Evolutionary conservation across 2,329 filamentous ascomycete genomes (phyloP), one percentile per base, ranked within the genome.

Genomic region (Fusarium miscanthi): DNA sequence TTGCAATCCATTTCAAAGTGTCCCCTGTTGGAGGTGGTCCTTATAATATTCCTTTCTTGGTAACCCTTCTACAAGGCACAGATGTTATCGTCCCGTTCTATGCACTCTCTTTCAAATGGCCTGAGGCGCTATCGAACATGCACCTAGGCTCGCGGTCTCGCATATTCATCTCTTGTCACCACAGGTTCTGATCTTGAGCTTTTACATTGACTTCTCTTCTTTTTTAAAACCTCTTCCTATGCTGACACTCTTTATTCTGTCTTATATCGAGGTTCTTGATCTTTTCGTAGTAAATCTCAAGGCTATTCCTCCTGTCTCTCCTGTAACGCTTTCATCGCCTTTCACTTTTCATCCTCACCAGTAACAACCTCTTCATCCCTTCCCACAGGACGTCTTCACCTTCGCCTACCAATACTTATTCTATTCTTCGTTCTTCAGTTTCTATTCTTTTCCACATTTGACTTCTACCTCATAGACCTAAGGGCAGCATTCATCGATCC

Each of bases 91-190:
- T 31, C 30, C 27, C 19, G n/a, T 57, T 27, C 33, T 35, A 43
- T 59, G 13, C 31, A 38, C 31, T 43, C 67, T 42, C 27, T 38
- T 19, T 31, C 37, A 27, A 33, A 65, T 73, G 58, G 63, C 56
- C 48, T 58, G 35, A 30, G 16, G 10, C 23, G 19, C 41, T n/a
- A 35, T 49, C 21, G 6, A 27, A 8, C 31, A 27, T 35, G 41
- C 54, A 49, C 17, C 14, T 13, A 37, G 14, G 7, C 54, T 30
- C 54, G 7, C 5, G 13, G 17, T 35, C 19, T 37, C 41, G 41
- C 54, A 21, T 27, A 7, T 35, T 30, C 43, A 23, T 19, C 19
- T 46, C 33, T 37, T 16, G 8, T 56, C 31, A 35, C 35, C 33
- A 37, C 33, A 37, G n/a, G 14, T 14, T 23, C 41, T 17, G 11